phyloP scores from a whole-genome alignment of 345 rosid genomes.

The Orychophragmus violaceus region DNA sequence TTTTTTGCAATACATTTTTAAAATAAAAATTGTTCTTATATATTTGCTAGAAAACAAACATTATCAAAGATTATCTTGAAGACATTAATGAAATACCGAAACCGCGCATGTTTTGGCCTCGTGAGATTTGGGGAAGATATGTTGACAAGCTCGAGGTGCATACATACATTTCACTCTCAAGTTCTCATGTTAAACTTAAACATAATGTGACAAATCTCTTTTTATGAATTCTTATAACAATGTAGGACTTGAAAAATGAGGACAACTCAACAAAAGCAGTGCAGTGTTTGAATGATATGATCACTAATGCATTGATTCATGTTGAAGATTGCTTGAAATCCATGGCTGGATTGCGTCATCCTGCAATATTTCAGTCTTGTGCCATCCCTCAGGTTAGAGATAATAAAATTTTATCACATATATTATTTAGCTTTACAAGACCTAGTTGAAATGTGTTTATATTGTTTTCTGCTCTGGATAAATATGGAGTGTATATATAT shows the following conservation, averaged over 20 bases:
- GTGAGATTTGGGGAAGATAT: constrained; percentile 82
- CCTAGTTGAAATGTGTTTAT: neutral
- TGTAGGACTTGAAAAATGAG: constrained; percentile 74
- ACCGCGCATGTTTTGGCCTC: constrained; percentile 98
- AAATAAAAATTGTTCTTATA: neutral
- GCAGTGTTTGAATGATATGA: constrained; percentile 87
- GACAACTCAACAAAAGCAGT: constrained; percentile 73
- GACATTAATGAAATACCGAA: constrained; percentile 91
- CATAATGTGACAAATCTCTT: neutral
- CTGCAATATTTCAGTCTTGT: constrained; percentile 66
- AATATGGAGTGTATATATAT: neutral
- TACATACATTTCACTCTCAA: constrained; percentile 27
- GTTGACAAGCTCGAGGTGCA: constrained; percentile 79
- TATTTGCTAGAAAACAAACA: constrained; percentile 73
- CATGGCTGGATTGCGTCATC: constrained; percentile 50
- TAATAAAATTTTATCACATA: neutral
- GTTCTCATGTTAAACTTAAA: neutral
- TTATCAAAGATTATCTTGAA: constrained; percentile 83
- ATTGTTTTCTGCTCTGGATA: neutral
- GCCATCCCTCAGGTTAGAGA: constrained; percentile 70
- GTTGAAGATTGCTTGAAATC: constrained; percentile 64
- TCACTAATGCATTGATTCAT: constrained; percentile 71
- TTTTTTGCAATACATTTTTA: neutral
- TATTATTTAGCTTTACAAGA: neutral
- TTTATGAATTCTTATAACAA: neutral